Evolutionary conservation across 2,329 filamentous ascomycete species (phyloP).

Genomic region (Calonectria crousiana): DNA sequence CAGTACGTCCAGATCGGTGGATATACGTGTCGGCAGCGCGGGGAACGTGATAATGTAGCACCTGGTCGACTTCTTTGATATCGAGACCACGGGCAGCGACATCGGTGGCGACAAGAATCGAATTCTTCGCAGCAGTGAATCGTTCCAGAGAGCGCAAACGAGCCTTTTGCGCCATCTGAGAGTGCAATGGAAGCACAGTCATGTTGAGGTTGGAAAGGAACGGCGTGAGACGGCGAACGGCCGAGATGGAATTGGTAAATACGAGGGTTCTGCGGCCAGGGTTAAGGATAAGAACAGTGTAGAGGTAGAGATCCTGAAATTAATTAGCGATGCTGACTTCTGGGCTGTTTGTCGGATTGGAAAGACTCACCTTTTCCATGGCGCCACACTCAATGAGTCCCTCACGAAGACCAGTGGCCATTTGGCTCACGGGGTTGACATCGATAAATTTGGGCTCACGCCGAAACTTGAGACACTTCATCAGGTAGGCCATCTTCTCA

Average conservation of each 20-base stretch:
- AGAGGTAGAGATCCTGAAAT: slow-evolving; percentile 86
- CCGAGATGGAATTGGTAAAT: slow-evolving; percentile 96
- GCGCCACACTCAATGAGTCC: slow-evolving; percentile 92
- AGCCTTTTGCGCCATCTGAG: slow-evolving; percentile 95
- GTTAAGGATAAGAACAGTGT: slow-evolving; percentile 86
- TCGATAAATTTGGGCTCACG: slow-evolving; percentile 92
- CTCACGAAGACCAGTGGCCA: slow-evolving; percentile 88
- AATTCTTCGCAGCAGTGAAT: slow-evolving; percentile 77
- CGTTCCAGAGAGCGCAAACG: slow-evolving; percentile 92
- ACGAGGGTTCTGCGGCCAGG: slow-evolving; percentile 85
- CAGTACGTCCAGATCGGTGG: slow-evolving; percentile 93
- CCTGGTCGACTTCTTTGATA: slow-evolving; percentile 88
- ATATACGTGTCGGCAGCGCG: slow-evolving; percentile 94
- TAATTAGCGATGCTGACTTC: slow-evolving; percentile 9
- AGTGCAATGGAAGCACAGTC: slow-evolving; percentile 84
- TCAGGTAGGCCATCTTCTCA: slow-evolving; percentile 91
- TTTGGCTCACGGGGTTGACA: slow-evolving; percentile 88
- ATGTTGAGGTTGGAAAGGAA: slow-evolving; percentile 87
- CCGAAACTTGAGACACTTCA: slow-evolving; percentile 90
- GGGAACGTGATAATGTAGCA: slow-evolving; percentile 96
- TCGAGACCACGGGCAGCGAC: slow-evolving; percentile 94
- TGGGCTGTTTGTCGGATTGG: not conserved
- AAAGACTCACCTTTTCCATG: slow-evolving; percentile 81
- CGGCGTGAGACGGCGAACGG: slow-evolving; percentile 87
- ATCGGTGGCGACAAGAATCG: slow-evolving; percentile 90